phyloP scores from a whole-genome alignment of 371 early-diverging fungal genomes.

The Mucor indicus region DNA sequence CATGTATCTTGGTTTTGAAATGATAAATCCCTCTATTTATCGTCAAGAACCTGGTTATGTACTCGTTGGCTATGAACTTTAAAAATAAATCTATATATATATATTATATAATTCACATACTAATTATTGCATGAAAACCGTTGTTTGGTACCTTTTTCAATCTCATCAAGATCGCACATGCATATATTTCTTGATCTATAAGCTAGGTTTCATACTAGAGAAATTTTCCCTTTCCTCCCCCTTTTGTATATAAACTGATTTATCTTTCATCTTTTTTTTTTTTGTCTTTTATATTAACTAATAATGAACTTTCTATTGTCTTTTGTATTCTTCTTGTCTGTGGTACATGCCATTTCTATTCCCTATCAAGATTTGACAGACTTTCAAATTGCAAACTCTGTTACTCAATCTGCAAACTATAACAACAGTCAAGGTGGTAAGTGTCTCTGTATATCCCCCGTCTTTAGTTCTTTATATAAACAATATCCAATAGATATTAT shows the following conservation, averaged over 20 bases:
- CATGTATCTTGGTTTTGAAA: constrained; percentile 63
- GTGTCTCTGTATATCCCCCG: neutral
- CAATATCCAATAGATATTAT: constrained; percentile 27
- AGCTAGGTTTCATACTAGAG: too few species aligned
- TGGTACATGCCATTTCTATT: neutral
- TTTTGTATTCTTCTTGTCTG: neutral
- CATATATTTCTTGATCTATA: constrained; percentile 1
- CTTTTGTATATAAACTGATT: too few species aligned
- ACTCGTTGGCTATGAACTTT: constrained; percentile 56
- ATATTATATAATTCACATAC: neutral
- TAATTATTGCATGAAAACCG: too few species aligned
- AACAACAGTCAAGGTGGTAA: neutral
- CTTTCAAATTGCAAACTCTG: neutral
- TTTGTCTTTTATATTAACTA: neutral
- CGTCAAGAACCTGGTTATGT: constrained; percentile 48
- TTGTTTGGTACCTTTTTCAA: too few species aligned
- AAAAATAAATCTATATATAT: constrained; percentile 1
- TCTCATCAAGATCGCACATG: too few species aligned
- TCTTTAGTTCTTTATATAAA: neutral
- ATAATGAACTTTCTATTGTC: too few species aligned
- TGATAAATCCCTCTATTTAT: constrained; percentile 53
- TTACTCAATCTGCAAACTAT: neutral
- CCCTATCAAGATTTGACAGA: constrained; percentile 1
- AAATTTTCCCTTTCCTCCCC: too few species aligned
- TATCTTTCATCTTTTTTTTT: neutral